A percentile compares a stretch with the other conserved stretches of the same genome.
These are phyloP conservation scores for Saturnispora besseyi DNA, from an alignment of 805 yeast species.

Conservation along the genomic window DNA sequence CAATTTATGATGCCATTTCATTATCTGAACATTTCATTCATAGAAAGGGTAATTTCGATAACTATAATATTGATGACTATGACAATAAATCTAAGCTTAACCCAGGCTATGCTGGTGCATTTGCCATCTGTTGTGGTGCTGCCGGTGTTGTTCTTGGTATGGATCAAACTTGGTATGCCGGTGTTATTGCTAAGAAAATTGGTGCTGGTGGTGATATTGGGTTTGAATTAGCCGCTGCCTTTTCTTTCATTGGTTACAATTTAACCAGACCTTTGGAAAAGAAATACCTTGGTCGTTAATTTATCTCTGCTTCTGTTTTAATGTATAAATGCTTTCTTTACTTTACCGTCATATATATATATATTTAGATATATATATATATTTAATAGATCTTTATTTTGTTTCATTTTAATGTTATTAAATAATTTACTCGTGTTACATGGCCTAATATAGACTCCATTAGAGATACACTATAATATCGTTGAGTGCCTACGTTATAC, in stretches of 20 bases:
- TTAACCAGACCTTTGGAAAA: conserved; percentile 54
- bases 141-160: conserved; percentile 85
- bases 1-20: conserved; percentile 69
- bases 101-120: conserved; percentile 66
- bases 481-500: too few species aligned
- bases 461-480: too few species aligned
- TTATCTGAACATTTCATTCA: conserved; percentile 79
- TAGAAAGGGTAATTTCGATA: conserved; percentile 46
- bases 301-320: neutral
- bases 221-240: conserved; percentile 63
- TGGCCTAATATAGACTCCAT: too few species aligned
- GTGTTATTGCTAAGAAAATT: conserved; percentile 53
- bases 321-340: neutral
- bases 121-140: conserved; percentile 74
- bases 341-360: too few species aligned
- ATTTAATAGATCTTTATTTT: too few species aligned
- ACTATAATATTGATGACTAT: conserved; percentile 58
- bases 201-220: conserved; percentile 86
- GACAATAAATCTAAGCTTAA: conserved; percentile 53
- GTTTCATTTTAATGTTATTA: too few species aligned
- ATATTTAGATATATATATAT: too few species aligned
- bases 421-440: too few species aligned
- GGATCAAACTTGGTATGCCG: conserved; percentile 78
- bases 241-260: conserved; percentile 56
- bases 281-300: conserved; percentile 47